Base-by-base conservation (phyloP, 345 rosid species). In the Geranium brycei region DNA sequence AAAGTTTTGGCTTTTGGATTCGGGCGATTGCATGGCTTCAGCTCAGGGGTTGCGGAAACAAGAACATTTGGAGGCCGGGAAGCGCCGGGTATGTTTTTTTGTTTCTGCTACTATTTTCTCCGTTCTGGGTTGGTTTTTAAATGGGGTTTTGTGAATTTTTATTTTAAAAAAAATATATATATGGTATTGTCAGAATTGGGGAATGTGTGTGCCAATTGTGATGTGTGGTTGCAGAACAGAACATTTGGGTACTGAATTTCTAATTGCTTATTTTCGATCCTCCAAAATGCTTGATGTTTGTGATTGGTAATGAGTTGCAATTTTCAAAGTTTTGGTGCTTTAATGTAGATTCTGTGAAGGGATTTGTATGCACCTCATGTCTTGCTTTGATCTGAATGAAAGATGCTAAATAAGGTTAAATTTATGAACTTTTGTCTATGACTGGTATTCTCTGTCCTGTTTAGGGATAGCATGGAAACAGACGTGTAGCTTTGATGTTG, bases 11-110 rank as follows among this genome's bases (percentile, higher is more conserved):
- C 53, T 47, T 47, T 13, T 1, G 53, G 53, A 47, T 47, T 47
- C 10, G 13, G 53, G 13, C 53, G 13, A 2, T 47, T 8, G 14
- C 71, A 93, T 93, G 99, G 96, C 99, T 57, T 93, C 97, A 64
- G 97, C 91, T 76, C 96, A 83, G 85, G 93, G 85, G 65, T 76
- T 86, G 3, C 85, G 87, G 62, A 86, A 86, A 72, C 95, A 85
- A 71, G 95, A 83, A 73, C 96, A 78, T 79, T 81, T 88, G 67
- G 86, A 88, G 71, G 97, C 97, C 71, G 99, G 97, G 64, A 89
- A 91, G 61, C 88, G 95, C 41, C 87, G 89, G 99, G 99, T 90
- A 76, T 31, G 40, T 62, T 35, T 71, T 56, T 53, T 18, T 5
- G 15, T 68, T 62, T 38, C 1, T 51, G 62, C 12, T 13, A 35